Evolutionary conservation across 2,329 filamentous ascomycete species (phyloP), one percentile per base, ranked within the genome.

Genomic region (Chalaropsis thielavioides): DNA sequence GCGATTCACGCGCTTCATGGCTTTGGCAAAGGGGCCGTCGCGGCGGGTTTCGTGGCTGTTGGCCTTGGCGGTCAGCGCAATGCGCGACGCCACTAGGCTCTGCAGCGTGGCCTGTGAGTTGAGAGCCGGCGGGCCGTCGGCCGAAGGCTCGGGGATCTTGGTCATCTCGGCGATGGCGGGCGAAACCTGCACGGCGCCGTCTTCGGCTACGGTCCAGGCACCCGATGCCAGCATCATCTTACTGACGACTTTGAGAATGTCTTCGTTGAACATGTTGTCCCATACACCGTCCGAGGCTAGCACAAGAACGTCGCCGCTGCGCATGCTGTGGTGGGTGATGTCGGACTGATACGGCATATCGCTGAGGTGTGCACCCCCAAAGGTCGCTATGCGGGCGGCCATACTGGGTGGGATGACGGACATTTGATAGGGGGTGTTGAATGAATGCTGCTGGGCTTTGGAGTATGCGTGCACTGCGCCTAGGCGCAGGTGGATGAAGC

Each of bases 371-470:
- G 83, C 80, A 56, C 90, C 90, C 22, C 92, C 92, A 73, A 96
- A 97, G 35, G 90, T 83, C 13, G 86, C 84, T 70, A 91, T 87
- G 71, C 94, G 89, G 24, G 85, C 83, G 65, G 90, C 82, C 75
- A 96, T 86, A 70, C 83, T 84, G 2, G 87, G 83, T 0, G 94
- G 92, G 7, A 96, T 86, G 63, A 96, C 85, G 64, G 90, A 92
- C 49, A 99, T 82, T 74, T 99, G 94, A 72, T 89, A 99, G 0
- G 94, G 94, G 0, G 94, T 97, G 75, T 99, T 99, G 81, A 99
- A 99, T 54, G 87, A 91, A 74, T 99, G 94, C 0, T 91, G 96
- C 75, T 99, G 94, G 27, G 90, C 88, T 60, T 86, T 83, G 1
- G 91, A 95, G 72, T 85, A 87, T 65, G 87, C 83, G 73, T 94